Conservation (phyloP, 805 yeast genomes). For the Sugiyamaella qingdaonensis region DNA sequence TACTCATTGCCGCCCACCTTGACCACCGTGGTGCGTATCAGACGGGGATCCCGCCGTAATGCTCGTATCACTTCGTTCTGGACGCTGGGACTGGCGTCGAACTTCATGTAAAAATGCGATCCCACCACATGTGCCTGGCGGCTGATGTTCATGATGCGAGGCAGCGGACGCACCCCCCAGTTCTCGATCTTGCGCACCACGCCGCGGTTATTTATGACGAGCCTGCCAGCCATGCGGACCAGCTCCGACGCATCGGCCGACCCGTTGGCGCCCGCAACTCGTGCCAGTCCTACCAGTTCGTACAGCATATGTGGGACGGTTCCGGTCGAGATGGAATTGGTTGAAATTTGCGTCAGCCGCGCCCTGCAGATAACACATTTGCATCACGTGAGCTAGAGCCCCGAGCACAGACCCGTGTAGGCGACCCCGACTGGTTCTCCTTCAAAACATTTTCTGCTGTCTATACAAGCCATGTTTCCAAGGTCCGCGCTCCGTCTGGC, state of each 20-base stretch:
- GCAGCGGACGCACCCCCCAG: constrained; percentile 72
- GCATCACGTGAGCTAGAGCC: background rate
- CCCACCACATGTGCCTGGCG: constrained; percentile 91
- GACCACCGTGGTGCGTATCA: constrained; percentile 70
- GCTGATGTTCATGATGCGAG: constrained; percentile 75
- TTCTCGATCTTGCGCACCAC: constrained; percentile 81
- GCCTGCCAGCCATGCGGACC: constrained; percentile 69
- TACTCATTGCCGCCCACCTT: constrained; percentile 37
- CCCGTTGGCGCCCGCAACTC: constrained; percentile 55
- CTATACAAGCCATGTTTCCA: constrained; percentile 5
- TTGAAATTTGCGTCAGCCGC: background rate
- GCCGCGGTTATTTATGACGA: constrained; percentile 85
- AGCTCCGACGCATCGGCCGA: constrained; percentile 62
- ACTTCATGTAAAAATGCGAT: constrained; percentile 76
- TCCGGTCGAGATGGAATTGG: background rate
- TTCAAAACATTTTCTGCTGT: background rate
- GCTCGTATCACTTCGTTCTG: constrained; percentile 82
- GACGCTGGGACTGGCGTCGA: constrained; percentile 81
- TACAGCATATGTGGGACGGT: constrained; percentile 60
- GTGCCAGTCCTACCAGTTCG: constrained; percentile 85
- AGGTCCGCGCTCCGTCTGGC: constrained; percentile 7
- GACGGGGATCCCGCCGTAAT: constrained; percentile 83
- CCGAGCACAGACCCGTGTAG: background rate
- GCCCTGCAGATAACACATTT: background rate
- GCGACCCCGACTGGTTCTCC: background rate